phyloP scores from a whole-genome alignment of 1,139 yeast species.

The Casaregolazyma lundiana region DNA sequence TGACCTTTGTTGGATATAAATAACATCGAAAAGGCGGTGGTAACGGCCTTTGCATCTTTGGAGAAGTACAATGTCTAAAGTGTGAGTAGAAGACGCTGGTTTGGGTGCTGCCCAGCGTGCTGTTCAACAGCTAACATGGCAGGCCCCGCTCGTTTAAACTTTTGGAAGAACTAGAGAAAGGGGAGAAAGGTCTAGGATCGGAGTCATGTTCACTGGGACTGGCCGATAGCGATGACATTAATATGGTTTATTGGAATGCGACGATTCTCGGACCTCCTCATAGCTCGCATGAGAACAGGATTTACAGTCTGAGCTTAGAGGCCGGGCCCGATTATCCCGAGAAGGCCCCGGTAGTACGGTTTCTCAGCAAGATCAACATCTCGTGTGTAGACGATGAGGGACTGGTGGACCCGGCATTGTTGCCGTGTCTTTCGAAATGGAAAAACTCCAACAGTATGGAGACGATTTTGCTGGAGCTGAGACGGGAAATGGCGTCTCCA shows the following conservation, averaged over 20 bases:
- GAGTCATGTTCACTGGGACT: constrained; percentile 95
- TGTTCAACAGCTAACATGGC: neutral
- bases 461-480: constrained; percentile 76
- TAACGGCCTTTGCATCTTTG: neutral
- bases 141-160: constrained; percentile 72
- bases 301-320: constrained; percentile 72
- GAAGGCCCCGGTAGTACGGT: constrained; percentile 74
- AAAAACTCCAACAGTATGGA: constrained; percentile 88
- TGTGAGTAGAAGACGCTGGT: neutral
- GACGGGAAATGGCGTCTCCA: constrained; percentile 81
- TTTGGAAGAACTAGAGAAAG: constrained; percentile 93
- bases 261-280: constrained; percentile 97
- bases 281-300: constrained; percentile 87
- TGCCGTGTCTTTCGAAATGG: constrained; percentile 79
- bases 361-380: constrained; percentile 77
- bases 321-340: constrained; percentile 89
- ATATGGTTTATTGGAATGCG: constrained; percentile 94
- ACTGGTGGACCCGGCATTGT: constrained; percentile 51
- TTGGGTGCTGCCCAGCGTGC: neutral
- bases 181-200: constrained; percentile 96
- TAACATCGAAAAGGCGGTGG: neutral
- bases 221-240: constrained; percentile 80
- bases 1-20: neutral
- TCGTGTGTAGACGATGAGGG: constrained; percentile 85
- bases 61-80: constrained; percentile 1